Conservation (phyloP, 2,329 filamentous ascomycete species). For the Capronia epimyces region DNA sequence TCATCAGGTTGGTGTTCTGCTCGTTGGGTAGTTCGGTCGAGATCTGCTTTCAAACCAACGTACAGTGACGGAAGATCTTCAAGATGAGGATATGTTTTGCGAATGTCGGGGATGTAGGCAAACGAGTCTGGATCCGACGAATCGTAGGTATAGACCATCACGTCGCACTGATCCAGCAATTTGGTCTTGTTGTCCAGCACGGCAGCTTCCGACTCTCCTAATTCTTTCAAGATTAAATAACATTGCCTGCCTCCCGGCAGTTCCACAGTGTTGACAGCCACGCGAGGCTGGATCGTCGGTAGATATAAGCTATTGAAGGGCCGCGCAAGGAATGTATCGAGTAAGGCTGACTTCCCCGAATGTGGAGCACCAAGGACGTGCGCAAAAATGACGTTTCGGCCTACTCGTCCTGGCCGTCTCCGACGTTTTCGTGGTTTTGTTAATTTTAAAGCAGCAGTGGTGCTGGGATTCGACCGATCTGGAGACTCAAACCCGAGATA, state of each 20-base stretch:
- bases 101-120: slow-evolving; percentile 77
- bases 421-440: slow-evolving; percentile 87
- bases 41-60: slow-evolving; percentile 88
- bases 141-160: slow-evolving; percentile 94
- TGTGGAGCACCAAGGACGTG: slow-evolving; percentile 82
- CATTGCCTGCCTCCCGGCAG: slow-evolving; percentile 93
- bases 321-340: slow-evolving; percentile 85
- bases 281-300: slow-evolving; percentile 89
- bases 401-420: slow-evolving; percentile 74
- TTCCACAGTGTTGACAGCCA: slow-evolving; percentile 93
- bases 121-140: slow-evolving; percentile 96
- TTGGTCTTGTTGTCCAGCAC: slow-evolving; percentile 88
- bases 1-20: slow-evolving; percentile 86
- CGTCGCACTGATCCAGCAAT: slow-evolving; percentile 77
- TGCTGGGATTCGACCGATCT: slow-evolving; percentile 64
- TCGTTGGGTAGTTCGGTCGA: slow-evolving; percentile 93
- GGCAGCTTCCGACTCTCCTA: slow-evolving; percentile 81
- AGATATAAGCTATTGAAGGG: slow-evolving; percentile 79
- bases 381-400: slow-evolving; percentile 89
- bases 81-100: slow-evolving; percentile 72
- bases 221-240: slow-evolving; percentile 90
- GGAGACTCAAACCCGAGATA: slow-evolving; percentile 89
- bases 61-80: slow-evolving; percentile 89
- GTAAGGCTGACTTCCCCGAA: slow-evolving; percentile 83
- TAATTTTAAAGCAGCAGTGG: slow-evolving; percentile 79